Conservation (phyloP, 176 grass and related monocot genomes). For the Tillandsia leiboldiana region DNA sequence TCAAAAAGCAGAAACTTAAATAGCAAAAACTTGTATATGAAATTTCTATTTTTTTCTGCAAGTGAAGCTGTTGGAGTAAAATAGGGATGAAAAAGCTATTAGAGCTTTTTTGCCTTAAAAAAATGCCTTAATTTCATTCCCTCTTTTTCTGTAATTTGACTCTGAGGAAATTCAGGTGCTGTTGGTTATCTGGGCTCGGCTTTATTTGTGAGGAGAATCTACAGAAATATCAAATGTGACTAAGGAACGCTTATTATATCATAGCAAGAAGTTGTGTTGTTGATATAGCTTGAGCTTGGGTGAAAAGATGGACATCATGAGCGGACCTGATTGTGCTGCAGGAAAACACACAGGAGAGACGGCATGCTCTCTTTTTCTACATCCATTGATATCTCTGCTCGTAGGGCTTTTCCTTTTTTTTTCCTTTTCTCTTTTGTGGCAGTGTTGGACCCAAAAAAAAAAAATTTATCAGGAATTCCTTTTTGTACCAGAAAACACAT, state of each 20-base stretch:
- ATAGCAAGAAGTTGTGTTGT: constrained; percentile 26
- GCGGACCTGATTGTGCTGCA: constrained; percentile 43
- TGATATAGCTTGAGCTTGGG: constrained; percentile 14
- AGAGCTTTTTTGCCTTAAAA: no score
- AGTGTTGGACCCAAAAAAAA: background rate
- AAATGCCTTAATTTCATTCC: background rate
- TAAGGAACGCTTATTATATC: constrained; percentile 33
- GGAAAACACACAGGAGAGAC: constrained; percentile 37
- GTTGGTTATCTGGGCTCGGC: constrained; percentile 88
- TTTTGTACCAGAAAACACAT: background rate
- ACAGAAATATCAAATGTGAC: constrained; percentile 99
- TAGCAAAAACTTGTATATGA: no score
- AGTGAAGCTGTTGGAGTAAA: no score
- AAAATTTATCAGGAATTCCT: background rate
- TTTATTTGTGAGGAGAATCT: constrained; percentile 97
- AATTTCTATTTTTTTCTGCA: no score
- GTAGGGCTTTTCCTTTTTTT: constrained; percentile 17
- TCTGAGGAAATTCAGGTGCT: constrained; percentile 53
- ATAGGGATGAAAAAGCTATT: no score
- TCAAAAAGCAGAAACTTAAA: no score
- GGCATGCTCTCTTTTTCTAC: constrained; percentile 20
- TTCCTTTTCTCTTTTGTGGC: constrained; percentile 9
- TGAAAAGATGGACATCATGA: constrained; percentile 9
- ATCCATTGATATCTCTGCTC: constrained; percentile 24
- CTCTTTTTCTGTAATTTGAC: background rate